Evolutionary conservation across 768 basidiomycete species (phyloP).

Genomic region (Chalciporus pseudorubinellus): DNA sequence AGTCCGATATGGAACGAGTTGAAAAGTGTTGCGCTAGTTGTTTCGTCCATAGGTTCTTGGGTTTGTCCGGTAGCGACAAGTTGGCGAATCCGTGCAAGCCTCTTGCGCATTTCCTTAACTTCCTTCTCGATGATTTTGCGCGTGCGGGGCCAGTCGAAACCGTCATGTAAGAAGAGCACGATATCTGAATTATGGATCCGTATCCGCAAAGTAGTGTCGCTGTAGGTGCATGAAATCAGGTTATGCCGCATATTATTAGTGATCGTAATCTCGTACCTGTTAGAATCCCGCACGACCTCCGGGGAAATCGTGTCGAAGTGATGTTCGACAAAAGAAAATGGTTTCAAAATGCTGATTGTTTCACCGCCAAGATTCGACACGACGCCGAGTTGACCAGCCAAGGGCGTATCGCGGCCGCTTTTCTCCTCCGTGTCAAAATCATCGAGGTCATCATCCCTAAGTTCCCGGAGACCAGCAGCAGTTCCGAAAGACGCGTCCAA

Average conservation of each 20-base stretch:
- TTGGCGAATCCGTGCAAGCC: conserved; percentile 86
- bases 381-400: conserved; percentile 36
- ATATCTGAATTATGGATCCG: conserved; percentile 61
- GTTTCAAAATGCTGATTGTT: conserved; percentile 74
- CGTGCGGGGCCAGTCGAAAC: conserved; percentile 91
- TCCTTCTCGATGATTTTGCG: conserved; percentile 85
- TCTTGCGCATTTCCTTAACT: conserved; percentile 81
- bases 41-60: conserved; percentile 71
- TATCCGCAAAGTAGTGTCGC: conserved; percentile 50
- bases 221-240: conserved; percentile 32
- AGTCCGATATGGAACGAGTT: conserved; percentile 94
- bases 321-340: conserved; percentile 68
- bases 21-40: conserved; percentile 76
- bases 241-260: neutral
- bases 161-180: conserved; percentile 79
- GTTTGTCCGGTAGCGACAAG: conserved; percentile 87
- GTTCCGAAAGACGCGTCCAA: conserved; percentile 80
- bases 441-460: conserved; percentile 70
- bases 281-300: conserved; percentile 44
- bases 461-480: conserved; percentile 70
- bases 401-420: conserved; percentile 11
- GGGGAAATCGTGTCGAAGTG: conserved; percentile 68
- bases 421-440: conserved; percentile 49
- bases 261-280: conserved; percentile 40
- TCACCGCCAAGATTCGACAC: conserved; percentile 75